Evolutionary conservation across 495 filamentous ascomycete genomes (phyloP), one percentile per base, ranked within the genome.

Genomic region (Podospora anserina): DNA sequence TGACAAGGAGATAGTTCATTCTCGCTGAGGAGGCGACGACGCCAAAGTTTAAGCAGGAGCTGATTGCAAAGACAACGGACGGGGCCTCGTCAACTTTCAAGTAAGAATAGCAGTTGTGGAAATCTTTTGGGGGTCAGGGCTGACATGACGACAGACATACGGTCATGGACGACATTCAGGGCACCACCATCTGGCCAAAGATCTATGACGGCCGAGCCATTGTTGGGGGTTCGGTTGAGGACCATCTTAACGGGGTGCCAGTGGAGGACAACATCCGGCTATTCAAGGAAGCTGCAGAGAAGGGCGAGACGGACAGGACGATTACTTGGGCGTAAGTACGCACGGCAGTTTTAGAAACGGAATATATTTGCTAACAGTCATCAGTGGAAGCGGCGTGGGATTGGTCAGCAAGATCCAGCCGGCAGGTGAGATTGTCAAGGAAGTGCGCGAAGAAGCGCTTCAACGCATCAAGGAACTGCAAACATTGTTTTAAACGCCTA

Each of bases 121-220:
- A 16, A 58, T 20, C 15, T 23, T 23, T 23, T 23, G 23, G 23
- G 23, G 23, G 23, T 23, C 23, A 23, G 53, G 27, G 9, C 57
- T 66, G 6, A 64, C 57, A 39, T 5, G 1, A 58, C n/a, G 15
- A 0, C 27, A 82, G 80, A 67, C 90, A 89, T 1, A 75, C 86
- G 20, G 75, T 94, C 30, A 93, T 92, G 75, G 91, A 95, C 75
- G 80, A 84, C 26, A 80, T 93, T 20, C 79, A 89, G 20, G 88
- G 88, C 3, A 90, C 86, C 0, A 81, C 77, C 30, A 82, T 80
- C 53, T 94, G 92, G 92, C 88, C 89, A 0, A 72, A 78, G 19
- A 70, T 79, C 19, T 93, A 91, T 75, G 88, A 88, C 73, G 90
- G 85, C 0, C 81, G 92, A 2, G 88, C 83, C 16, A 80, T 93